phyloP scores from a whole-genome alignment of 2,329 filamentous ascomycete genomes.

The Cytospora piceicola region DNA sequence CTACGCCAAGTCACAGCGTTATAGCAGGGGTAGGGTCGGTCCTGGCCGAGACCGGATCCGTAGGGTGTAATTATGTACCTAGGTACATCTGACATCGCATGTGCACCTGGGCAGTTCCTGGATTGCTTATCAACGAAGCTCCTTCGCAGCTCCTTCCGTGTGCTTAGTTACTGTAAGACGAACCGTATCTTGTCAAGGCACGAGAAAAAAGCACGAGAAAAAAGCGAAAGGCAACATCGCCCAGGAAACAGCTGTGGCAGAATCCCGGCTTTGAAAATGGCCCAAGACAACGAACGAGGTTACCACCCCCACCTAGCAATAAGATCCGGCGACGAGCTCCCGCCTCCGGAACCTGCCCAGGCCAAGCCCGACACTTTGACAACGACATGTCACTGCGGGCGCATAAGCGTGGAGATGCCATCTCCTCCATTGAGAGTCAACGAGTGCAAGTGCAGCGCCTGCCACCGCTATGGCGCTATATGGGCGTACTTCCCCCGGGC shows the following conservation, averaged over 20 bases:
- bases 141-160: too few species aligned
- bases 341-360: slow-evolving; percentile 6
- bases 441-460: slow-evolving; percentile 26
- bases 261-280: background rate
- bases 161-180: too few species aligned
- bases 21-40: too few species aligned
- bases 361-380: slow-evolving; percentile 19
- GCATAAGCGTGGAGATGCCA: slow-evolving; percentile 24
- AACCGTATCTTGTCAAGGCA: too few species aligned
- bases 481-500: slow-evolving; percentile 25
- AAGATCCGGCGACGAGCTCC: slow-evolving; percentile 10
- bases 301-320: background rate
- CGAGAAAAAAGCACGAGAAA: too few species aligned
- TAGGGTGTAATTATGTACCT: too few species aligned
- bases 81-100: too few species aligned
- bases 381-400: slow-evolving; percentile 25
- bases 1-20: too few species aligned
- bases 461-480: slow-evolving; percentile 27
- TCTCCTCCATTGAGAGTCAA: slow-evolving; percentile 19
- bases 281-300: background rate
- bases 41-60: too few species aligned
- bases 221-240: too few species aligned
- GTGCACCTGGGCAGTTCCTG: too few species aligned
- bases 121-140: too few species aligned
- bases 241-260: background rate